Conservation (phyloP, 163 green algal species). For the Volvox carteri region DNA sequence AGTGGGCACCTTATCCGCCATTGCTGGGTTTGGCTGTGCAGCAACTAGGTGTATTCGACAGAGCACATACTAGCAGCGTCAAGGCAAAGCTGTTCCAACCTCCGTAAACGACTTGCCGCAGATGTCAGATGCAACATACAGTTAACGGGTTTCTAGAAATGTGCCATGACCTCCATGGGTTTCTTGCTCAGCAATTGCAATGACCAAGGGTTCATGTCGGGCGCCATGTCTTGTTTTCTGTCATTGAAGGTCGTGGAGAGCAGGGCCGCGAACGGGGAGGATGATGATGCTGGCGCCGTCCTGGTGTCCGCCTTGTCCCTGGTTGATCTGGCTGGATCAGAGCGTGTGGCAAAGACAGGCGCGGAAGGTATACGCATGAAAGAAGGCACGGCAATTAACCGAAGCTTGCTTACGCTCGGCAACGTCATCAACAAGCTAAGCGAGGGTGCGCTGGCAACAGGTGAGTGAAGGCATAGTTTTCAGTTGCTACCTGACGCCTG, state of each 20-base stretch:
- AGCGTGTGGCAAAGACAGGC: slow-evolving; percentile 93
- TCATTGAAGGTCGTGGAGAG: slow-evolving; percentile 89
- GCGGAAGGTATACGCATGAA: slow-evolving; percentile 96
- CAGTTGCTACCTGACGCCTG: not conserved
- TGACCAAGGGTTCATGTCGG: no score
- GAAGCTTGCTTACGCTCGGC: slow-evolving; percentile 94
- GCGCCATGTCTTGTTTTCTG: not conserved
- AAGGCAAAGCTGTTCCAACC: no score
- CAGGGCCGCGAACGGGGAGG: slow-evolving; percentile 65
- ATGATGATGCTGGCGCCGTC: slow-evolving; percentile 83
- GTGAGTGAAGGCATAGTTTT: slow-evolving; percentile 53
- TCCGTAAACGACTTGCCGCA: no score
- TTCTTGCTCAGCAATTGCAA: no score
- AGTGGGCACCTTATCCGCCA: no score
- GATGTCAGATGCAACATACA: no score
- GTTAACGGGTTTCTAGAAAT: no score
- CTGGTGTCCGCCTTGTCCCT: slow-evolving; percentile 94
- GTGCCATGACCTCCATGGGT: no score
- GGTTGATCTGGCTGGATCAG: slow-evolving; percentile 95
- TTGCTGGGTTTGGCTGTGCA: no score
- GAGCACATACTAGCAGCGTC: no score
- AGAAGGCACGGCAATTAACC: slow-evolving; percentile 98
- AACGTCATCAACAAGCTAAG: slow-evolving; percentile 98
- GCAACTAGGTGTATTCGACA: no score
- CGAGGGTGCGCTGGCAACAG: slow-evolving; percentile 79